Conservation (phyloP, 2,329 filamentous ascomycete genomes). For the Pseudomassariella vexata region DNA sequence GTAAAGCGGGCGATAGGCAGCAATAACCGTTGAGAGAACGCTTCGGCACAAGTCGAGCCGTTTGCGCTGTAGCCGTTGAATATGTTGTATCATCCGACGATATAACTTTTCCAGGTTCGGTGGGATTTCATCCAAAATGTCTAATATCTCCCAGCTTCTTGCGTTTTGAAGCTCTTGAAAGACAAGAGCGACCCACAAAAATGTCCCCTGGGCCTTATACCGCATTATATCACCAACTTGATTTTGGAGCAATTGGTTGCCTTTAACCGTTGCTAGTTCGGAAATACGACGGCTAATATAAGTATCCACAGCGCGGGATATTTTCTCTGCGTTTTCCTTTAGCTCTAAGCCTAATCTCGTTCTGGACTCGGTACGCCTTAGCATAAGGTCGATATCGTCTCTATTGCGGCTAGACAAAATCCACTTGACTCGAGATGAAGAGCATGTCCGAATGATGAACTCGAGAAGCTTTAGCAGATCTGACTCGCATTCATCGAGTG, state of each 20-base stretch:
- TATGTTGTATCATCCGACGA: constrained; percentile 28
- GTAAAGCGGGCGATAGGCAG: constrained; percentile 29
- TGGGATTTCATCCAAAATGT: constrained; percentile 19
- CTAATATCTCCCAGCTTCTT: constrained; percentile 8
- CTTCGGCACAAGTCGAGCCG: constrained; percentile 23
- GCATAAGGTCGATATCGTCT: constrained; percentile 26
- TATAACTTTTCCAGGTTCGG: constrained; percentile 30
- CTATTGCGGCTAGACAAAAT: constrained; percentile 37
- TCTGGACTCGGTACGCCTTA: constrained; percentile 16
- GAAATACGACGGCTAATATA: constrained; percentile 33
- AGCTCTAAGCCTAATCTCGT: constrained; percentile 29
- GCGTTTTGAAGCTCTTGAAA: constrained; percentile 22
- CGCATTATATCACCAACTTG: too few species aligned
- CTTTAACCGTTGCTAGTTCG: too few species aligned
- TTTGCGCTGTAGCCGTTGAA: constrained; percentile 19
- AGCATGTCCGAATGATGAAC: constrained; percentile 25
- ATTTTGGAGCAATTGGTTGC: too few species aligned
- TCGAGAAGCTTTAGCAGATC: constrained; percentile 25
- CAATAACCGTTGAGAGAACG: constrained; percentile 25
- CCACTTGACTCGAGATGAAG: constrained; percentile 30
- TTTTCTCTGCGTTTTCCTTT: constrained; percentile 23
- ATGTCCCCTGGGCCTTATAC: constrained; percentile 30
- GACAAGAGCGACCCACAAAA: constrained; percentile 39
- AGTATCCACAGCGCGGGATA: constrained; percentile 26
- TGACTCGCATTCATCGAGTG: constrained; percentile 37